Conservation (phyloP, 805 yeast species). For the Cyberlindnera japonica region DNA sequence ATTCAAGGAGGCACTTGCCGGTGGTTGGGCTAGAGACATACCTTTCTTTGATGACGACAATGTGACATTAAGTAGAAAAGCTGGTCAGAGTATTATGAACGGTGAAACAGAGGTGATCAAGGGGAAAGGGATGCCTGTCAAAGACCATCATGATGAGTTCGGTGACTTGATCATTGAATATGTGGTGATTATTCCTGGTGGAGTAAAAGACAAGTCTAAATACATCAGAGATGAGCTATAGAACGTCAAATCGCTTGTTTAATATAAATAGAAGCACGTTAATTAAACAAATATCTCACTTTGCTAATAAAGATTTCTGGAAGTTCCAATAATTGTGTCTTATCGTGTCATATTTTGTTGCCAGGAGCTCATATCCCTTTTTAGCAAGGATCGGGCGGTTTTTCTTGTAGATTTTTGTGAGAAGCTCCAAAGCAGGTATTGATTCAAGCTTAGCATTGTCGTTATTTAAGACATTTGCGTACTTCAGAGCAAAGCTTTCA, state of each 20-base stretch:
- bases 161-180: conserved; percentile 54
- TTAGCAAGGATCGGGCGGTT: conserved; percentile 34
- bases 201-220: conserved; percentile 21
- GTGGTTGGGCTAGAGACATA: conserved; percentile 76
- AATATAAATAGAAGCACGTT: too few relatives aligned
- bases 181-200: conserved; percentile 42
- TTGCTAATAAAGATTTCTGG: conserved; percentile 26
- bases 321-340: conserved; percentile 61
- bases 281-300: too few relatives aligned
- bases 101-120: conserved; percentile 71
- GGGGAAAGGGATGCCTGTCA: conserved; percentile 84
- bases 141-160: conserved; percentile 44
- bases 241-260: background rate
- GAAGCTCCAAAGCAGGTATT: conserved; percentile 59
- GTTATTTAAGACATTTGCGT: conserved; percentile 32
- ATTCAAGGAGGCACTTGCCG: conserved; percentile 65
- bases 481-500: conserved; percentile 42
- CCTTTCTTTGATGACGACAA: conserved; percentile 62
- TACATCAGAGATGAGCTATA: conserved; percentile 26
- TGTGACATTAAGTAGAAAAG: conserved; percentile 40
- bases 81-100: conserved; percentile 50
- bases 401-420: conserved; percentile 45
- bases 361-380: conserved; percentile 49
- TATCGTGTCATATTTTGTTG: conserved; percentile 54
- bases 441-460: conserved; percentile 34